phyloP scores from a whole-genome alignment of 2,329 filamentous ascomycete species.

The Incumbomyces lentus region DNA sequence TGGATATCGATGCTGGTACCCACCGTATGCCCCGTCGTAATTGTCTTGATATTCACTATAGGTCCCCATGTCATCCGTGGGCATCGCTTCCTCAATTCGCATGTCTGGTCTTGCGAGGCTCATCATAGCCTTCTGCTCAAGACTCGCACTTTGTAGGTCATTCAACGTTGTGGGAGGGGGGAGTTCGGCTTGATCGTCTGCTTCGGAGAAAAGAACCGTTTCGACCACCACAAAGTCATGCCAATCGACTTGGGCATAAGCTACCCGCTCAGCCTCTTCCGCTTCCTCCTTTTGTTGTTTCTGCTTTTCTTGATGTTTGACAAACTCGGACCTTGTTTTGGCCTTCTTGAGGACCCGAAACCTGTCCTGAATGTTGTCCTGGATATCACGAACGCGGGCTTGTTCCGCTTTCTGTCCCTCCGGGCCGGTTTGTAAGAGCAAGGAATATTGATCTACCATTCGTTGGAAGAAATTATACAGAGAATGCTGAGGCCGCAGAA shows the following conservation, averaged over 20 bases:
- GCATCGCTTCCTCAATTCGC: slow-evolving; percentile 91
- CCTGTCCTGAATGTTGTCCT: slow-evolving; percentile 66
- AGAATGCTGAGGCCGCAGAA: slow-evolving; percentile 87
- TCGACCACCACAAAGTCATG: slow-evolving; percentile 94
- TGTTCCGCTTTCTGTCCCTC: slow-evolving; percentile 63
- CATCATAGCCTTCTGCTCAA: slow-evolving; percentile 89
- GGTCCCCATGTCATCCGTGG: slow-evolving; percentile 54
- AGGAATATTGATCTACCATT: slow-evolving; percentile 86
- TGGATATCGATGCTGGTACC: slow-evolving; percentile 26
- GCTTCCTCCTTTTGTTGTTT: slow-evolving; percentile 83
- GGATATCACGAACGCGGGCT: slow-evolving; percentile 60
- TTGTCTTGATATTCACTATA: slow-evolving; percentile 39
- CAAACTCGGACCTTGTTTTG: slow-evolving; percentile 76
- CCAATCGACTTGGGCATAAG: slow-evolving; percentile 88
- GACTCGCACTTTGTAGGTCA: slow-evolving; percentile 84
- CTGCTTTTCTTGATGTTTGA: slow-evolving; percentile 72
- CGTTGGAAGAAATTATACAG: slow-evolving; percentile 93
- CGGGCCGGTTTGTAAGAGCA: slow-evolving; percentile 58
- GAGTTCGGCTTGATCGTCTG: slow-evolving; percentile 74
- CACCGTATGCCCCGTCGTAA: slow-evolving; percentile 28
- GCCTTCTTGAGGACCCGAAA: slow-evolving; percentile 71
- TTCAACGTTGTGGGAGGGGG: slow-evolving; percentile 81
- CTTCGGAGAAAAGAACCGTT: slow-evolving; percentile 82
- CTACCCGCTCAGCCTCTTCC: slow-evolving; percentile 66
- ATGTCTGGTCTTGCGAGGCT: slow-evolving; percentile 66